Evolutionary conservation across 306 rosid species (phyloP).

Genomic region (Amphicarpaea edgeworthii): DNA sequence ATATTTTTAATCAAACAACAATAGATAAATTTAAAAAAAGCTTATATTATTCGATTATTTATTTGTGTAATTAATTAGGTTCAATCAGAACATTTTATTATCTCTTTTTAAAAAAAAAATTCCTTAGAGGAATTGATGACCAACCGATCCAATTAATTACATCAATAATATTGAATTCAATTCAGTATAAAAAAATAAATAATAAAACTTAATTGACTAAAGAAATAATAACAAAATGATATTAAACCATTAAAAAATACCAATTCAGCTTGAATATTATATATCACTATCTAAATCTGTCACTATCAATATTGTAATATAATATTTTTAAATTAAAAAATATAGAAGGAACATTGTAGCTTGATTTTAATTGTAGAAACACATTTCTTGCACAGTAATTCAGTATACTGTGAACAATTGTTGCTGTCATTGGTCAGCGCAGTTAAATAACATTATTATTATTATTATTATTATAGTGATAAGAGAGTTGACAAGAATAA

Average conservation of each 20-base stretch:
- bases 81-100: too few relatives aligned
- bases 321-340: not conserved
- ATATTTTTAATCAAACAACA: not conserved
- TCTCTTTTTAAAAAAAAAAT: too few relatives aligned
- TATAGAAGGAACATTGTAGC: too few relatives aligned
- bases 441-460: constrained; percentile 8
- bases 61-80: too few relatives aligned
- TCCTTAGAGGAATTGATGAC: too few relatives aligned
- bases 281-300: not conserved
- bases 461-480: constrained; percentile 16
- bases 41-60: too few relatives aligned
- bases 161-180: too few relatives aligned
- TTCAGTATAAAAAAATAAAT: too few relatives aligned
- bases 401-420: not conserved
- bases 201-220: too few relatives aligned
- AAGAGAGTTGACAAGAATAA: constrained; percentile 24
- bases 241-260: too few relatives aligned
- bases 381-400: constrained; percentile 17
- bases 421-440: constrained; percentile 19
- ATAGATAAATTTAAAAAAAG: not conserved
- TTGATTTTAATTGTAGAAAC: not conserved
- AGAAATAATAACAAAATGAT: too few relatives aligned
- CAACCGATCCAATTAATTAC: too few relatives aligned
- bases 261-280: not conserved
- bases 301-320: not conserved